phyloP scores from a whole-genome alignment of 2,329 filamentous ascomycete genomes.

The Tolypocladium nubicola region DNA sequence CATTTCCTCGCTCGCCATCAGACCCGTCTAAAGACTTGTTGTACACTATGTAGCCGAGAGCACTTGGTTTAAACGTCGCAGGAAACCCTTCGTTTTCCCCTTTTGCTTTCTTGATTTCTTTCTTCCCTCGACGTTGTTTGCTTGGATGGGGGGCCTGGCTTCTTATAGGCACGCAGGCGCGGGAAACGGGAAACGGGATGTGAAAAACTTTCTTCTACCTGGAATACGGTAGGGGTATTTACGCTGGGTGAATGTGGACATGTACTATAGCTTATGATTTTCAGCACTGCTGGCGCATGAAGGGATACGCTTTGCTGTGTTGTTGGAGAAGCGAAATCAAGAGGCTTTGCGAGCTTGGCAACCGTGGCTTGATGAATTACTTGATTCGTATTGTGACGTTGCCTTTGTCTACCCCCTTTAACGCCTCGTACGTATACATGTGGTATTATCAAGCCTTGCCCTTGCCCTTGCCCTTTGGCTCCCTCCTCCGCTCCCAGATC shows the following conservation, averaged over 20 bases:
- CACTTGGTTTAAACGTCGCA: neutral
- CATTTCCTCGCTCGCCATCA: neutral
- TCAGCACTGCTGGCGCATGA: neutral
- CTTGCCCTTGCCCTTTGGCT: slow-evolving; percentile 22
- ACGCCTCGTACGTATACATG: neutral
- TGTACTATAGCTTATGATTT: slow-evolving; percentile 3
- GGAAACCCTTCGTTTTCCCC: too few relatives aligned
- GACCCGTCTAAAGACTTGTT: neutral
- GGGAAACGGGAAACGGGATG: neutral
- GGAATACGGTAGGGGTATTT: slow-evolving; percentile 1
- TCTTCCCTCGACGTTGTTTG: neutral
- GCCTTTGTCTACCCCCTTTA: neutral
- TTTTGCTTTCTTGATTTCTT: neutral
- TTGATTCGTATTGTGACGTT: neutral
- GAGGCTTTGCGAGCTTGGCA: neutral
- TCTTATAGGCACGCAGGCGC: neutral
- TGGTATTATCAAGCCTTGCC: slow-evolving; percentile 17
- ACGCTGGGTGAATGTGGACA: neutral
- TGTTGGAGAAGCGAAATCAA: neutral
- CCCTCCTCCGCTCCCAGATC: slow-evolving; percentile 81
- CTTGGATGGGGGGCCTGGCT: neutral
- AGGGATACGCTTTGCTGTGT: neutral
- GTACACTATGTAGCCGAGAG: slow-evolving; percentile 2
- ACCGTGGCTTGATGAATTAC: neutral
- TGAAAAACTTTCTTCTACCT: neutral